Base-by-base conservation (phyloP, 495 filamentous ascomycete genomes). In the Penicillium egyptiacum region DNA sequence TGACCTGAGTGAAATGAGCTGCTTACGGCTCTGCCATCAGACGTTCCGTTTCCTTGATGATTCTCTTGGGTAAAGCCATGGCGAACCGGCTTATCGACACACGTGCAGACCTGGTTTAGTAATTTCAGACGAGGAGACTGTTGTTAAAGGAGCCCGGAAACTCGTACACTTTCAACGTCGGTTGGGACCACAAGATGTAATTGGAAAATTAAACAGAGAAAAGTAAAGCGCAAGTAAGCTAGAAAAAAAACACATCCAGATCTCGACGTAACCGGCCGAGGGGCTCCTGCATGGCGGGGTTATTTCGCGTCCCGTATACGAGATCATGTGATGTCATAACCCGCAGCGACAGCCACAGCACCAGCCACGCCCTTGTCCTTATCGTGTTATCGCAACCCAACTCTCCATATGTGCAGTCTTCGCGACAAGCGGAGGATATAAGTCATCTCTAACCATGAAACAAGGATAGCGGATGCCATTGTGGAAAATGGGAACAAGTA, bases 41-140 rank as follows among this genome's bases (percentile, higher is more conserved):
- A 61, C 94, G 88, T 76, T 99, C 93, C 5, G 94, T 99, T 81
- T 99, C 94, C 75, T 99, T 99, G 58, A 98, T 81, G 59, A 99
- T 99, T 61, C 94, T 80, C 80, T 99, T 99, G 3, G 94, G 93
- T 53, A 97, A 82, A 33, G 89, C 86, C 84, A 89, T 88, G 40
- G 55, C 61, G 60, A 56, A 48, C 30, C 40, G 31, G 49, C 45
- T 59, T 62, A 58, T 65, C 56, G 54, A 50, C 20, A 39, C 37
- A 50, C 31, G 51, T 46, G 39, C 47, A 33, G 46, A 19, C 23
- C 20, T 33, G n/a, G 43, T 42, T 35, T 53, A 30, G 48, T 19
- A 22, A 9, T 35, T 54, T 28, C 28, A 37, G 31, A 47, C 23
- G 22, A 55, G 16, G 19, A 28, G 50, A 30, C 4, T 33, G 50